A percentile compares a stretch with the other conserved stretches of the same genome.
phyloP scores from a whole-genome alignment of 2,329 filamentous ascomycete genomes.

The Teratosphaeria epicoccoides region DNA sequence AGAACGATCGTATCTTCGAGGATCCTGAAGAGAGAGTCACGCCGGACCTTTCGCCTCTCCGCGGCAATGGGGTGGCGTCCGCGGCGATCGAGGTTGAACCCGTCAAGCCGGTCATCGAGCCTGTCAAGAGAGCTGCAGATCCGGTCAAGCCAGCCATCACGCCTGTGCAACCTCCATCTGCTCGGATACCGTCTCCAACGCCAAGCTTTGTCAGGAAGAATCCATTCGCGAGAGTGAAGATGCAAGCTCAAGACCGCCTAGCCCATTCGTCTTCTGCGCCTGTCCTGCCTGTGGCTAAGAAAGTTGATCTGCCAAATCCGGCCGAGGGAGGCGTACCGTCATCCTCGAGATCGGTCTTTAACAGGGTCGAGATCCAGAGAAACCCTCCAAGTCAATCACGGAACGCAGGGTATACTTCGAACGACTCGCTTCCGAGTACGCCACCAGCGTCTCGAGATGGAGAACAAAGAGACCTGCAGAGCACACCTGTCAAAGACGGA shows the following conservation, averaged over 20 bases:
- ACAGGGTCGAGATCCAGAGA: constrained; percentile 64
- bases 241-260: constrained; percentile 36
- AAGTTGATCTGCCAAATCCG: not conserved
- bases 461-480: constrained; percentile 29
- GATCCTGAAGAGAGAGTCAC: constrained; percentile 40
- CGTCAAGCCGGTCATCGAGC: constrained; percentile 13
- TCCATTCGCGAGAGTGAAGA: constrained; percentile 52
- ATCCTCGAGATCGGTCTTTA: constrained; percentile 21
- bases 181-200: not conserved
- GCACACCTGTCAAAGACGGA: constrained; percentile 54
- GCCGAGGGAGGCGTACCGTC: not conserved
- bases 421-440: constrained; percentile 36
- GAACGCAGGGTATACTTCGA: constrained; percentile 69
- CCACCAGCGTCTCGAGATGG: constrained; percentile 21
- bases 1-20: constrained; percentile 77
- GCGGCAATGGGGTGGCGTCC: not conserved
- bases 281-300: constrained; percentile 19
- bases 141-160: constrained; percentile 15
- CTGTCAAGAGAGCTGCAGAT: constrained; percentile 11
- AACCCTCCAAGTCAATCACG: constrained; percentile 76
- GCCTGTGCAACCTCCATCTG: constrained; percentile 16
- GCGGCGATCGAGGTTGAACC: not conserved
- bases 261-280: constrained; percentile 36
- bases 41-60: not conserved
- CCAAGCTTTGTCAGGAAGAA: constrained; percentile 49